These are phyloP conservation scores for Canna indica DNA, from an alignment of 176 grass and related monocot genomes.

Conservation along the genomic window DNA sequence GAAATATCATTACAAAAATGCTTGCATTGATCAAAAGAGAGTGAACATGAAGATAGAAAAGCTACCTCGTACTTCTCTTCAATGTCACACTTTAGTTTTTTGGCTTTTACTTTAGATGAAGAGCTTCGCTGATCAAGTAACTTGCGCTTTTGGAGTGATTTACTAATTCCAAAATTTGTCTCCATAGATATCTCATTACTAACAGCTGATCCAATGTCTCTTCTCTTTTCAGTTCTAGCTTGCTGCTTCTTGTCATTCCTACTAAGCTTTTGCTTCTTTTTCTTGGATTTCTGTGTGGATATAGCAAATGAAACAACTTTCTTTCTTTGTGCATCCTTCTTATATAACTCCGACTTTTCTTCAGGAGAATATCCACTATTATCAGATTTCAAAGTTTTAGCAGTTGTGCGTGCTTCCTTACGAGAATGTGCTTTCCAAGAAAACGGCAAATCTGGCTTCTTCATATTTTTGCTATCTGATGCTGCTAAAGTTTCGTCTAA, in stretches of 20 bases:
- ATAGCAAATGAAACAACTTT: slow-evolving; percentile 32
- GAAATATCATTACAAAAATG: not conserved
- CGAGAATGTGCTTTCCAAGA: slow-evolving; percentile 32
- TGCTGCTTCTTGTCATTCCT: slow-evolving; percentile 27
- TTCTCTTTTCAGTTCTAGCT: slow-evolving; percentile 41
- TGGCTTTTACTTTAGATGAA: slow-evolving; percentile 63
- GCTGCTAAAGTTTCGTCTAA: slow-evolving; percentile 23
- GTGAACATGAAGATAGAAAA: slow-evolving; percentile 10
- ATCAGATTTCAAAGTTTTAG: slow-evolving; percentile 32
- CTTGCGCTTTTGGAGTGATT: slow-evolving; percentile 45
- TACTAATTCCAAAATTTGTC: slow-evolving; percentile 40
- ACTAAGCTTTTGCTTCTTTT: slow-evolving; percentile 35
- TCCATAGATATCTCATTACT: slow-evolving; percentile 42
- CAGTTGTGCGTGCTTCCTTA: slow-evolving; percentile 31
- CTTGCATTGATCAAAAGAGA: not conserved
- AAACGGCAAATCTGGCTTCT: slow-evolving; percentile 39
- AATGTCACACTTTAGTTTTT: slow-evolving; percentile 52
- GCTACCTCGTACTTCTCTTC: slow-evolving; percentile 67
- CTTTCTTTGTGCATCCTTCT: slow-evolving; percentile 34
- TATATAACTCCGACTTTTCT: slow-evolving; percentile 40
- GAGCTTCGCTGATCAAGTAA: slow-evolving; percentile 37
- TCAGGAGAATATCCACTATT: slow-evolving; percentile 29
- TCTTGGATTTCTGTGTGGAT: slow-evolving; percentile 48
- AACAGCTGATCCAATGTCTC: slow-evolving; percentile 31
- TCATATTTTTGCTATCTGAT: slow-evolving; percentile 34